Conservation (phyloP, 78 protist genomes). For the Polysphondylium violaceum region DNA sequence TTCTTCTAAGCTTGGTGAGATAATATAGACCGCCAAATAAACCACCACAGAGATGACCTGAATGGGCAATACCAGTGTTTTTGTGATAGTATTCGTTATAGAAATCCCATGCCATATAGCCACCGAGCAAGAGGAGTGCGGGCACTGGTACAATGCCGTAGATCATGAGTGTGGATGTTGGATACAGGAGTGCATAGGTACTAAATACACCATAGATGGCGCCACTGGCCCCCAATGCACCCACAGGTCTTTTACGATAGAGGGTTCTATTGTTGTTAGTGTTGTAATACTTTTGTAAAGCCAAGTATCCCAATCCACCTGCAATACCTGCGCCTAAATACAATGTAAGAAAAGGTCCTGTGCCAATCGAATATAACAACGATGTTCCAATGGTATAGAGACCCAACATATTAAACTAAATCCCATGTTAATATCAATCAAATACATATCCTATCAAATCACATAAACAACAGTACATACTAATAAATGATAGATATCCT, state of each 20-base stretch:
- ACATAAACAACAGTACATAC: too few relatives aligned
- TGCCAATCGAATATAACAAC: slow-evolving; percentile 9
- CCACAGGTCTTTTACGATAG: neutral
- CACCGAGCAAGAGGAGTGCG: slow-evolving; percentile 12
- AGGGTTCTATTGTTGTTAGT: neutral
- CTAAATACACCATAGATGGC: slow-evolving; percentile 19
- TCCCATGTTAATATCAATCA: too few relatives aligned
- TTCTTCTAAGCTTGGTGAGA: neutral
- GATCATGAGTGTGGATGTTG: neutral
- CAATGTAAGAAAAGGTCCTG: neutral
- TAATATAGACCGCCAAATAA: slow-evolving; percentile 19
- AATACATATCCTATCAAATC: too few relatives aligned
- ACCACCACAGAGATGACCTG: slow-evolving; percentile 54
- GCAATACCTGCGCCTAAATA: slow-evolving; percentile 46
- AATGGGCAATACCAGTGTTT: slow-evolving; percentile 9
- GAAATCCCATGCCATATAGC: slow-evolving; percentile 30
- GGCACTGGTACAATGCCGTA: slow-evolving; percentile 51
- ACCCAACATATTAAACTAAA: slow-evolving; percentile 23
- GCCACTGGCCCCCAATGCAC: slow-evolving; percentile 54
- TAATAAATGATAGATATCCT: slow-evolving; percentile 5
- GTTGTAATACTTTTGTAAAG: neutral
- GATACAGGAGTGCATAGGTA: slow-evolving; percentile 21
- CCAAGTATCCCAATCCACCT: neutral
- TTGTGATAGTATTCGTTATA: slow-evolving; percentile 19
- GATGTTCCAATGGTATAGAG: slow-evolving; percentile 35